Evolutionary conservation across 208 protist genomes (phyloP), one percentile per base, ranked within the genome.

Genomic region (Porcisia hertigi): DNA sequence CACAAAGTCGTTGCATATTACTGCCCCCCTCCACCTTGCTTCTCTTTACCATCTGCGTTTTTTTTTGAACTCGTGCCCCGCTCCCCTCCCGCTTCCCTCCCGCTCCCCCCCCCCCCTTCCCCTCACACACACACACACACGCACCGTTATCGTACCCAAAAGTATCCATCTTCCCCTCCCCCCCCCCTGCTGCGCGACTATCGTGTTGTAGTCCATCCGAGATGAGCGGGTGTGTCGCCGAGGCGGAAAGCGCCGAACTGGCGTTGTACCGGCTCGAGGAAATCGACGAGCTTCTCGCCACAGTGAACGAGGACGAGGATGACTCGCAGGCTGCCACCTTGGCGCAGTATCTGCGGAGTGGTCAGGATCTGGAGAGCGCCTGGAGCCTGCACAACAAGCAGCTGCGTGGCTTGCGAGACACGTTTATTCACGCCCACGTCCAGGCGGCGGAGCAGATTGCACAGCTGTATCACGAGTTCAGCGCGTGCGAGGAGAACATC

Each of bases 241-340:
- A 72, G 69, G 69, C 65, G 1, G 88, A 90, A 45, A 87, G 63
- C 25, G 87, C 86, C 3, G 92, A 88, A 45, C 49, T 77, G 16
- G 84, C 80, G 36, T 60, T 94, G 67, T 79, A 85, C 30, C 77
- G 82, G 25, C 79, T 95, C 34, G 82, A 90, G 65, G 86, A 94
- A 54, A 87, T 95, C 64, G 91, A 95, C 69, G 89, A 89, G 52
- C 84, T 97, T 18, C 86, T 97, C 49, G 81, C 71, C 62, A 64
- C 80, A 45, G 81, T 86, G 30, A 85, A 72, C 39, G 69, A n/a
- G 1, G 89, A 90, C 53, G 79, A 91, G 63, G 77, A 89, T 49
- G 71, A 63, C 39, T 79, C 73, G 49, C 71, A 82, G 57, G 71
- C 77, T 5, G 57, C 71, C 49, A 77, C 73, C 41, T 74, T 94